phyloP scores from a whole-genome alignment of 805 yeast genomes.

The Wickerhamomyces alni region DNA sequence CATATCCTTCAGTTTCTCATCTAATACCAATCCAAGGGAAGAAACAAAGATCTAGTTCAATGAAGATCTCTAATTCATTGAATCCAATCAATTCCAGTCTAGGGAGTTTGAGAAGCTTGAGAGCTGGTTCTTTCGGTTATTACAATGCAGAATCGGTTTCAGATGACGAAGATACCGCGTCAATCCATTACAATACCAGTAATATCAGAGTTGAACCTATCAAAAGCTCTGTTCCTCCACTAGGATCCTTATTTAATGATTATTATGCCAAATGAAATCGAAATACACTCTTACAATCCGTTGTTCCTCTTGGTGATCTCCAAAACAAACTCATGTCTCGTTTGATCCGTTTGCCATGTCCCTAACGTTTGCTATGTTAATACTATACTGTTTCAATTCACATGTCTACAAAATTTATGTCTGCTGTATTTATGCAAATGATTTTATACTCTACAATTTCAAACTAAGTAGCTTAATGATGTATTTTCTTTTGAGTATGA shows the following conservation, averaged over 20 bases:
- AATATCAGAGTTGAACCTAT: slow-evolving; percentile 13
- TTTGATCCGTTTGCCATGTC: too few relatives aligned
- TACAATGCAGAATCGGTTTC: not conserved
- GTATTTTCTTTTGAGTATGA: not conserved
- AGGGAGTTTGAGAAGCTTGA: not conserved
- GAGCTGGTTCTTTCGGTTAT: not conserved
- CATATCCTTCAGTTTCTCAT: not conserved
- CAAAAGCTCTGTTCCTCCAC: slow-evolving; percentile 10
- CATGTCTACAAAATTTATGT: too few relatives aligned
- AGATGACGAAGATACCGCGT: slow-evolving; percentile 12
- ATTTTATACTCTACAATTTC: too few relatives aligned
- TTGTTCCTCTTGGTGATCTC: too few relatives aligned
- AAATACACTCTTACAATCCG: too few relatives aligned
- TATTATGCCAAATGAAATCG: slow-evolving; percentile 11
- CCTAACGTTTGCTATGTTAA: too few relatives aligned
- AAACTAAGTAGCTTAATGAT: not conserved
- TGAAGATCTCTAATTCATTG: slow-evolving; percentile 1
- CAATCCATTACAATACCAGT: slow-evolving; percentile 10
- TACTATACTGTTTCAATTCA: too few relatives aligned
- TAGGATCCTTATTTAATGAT: slow-evolving; percentile 18
- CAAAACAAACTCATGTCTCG: too few relatives aligned
- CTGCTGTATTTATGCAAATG: too few relatives aligned
- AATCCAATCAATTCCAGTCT: not conserved
- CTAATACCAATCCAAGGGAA: not conserved
- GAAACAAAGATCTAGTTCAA: slow-evolving; percentile 13